Conservation (phyloP, 2,329 filamentous ascomycete species). For the Cercospora beticola region DNA sequence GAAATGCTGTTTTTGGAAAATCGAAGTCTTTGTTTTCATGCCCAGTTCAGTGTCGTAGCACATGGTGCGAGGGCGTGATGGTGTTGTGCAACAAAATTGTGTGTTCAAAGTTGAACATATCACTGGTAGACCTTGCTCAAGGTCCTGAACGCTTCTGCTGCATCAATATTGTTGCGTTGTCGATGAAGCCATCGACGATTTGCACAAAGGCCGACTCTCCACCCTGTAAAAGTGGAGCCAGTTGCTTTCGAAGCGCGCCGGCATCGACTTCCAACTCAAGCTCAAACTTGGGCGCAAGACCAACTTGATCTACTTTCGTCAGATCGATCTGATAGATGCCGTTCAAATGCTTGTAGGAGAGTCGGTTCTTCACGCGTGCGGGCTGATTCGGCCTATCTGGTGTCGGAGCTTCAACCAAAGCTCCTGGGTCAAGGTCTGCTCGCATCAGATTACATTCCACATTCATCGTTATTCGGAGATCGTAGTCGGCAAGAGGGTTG, state of each 20-base stretch:
- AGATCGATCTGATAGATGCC: slow-evolving; percentile 79
- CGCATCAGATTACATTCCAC: slow-evolving; percentile 72
- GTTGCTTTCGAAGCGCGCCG: slow-evolving; percentile 64
- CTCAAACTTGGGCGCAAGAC: slow-evolving; percentile 67
- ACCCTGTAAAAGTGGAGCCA: slow-evolving; percentile 53
- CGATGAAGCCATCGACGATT: slow-evolving; percentile 70
- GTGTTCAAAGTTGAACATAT: neutral
- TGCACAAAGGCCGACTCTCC: slow-evolving; percentile 62
- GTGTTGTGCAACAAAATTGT: neutral
- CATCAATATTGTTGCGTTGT: slow-evolving; percentile 65
- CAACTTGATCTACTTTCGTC: slow-evolving; percentile 72
- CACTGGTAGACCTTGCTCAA: neutral
- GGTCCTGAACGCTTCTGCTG: slow-evolving; percentile 12
- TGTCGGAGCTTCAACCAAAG: slow-evolving; percentile 53
- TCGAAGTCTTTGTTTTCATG: neutral
- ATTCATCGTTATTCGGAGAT: slow-evolving; percentile 92
- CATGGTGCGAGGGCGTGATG: neutral
- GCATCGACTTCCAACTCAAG: slow-evolving; percentile 76
- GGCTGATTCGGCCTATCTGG: slow-evolving; percentile 42
- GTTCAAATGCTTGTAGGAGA: slow-evolving; percentile 84
- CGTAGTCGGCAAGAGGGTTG: slow-evolving; percentile 73
- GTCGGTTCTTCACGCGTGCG: slow-evolving; percentile 69
- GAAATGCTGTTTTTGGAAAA: neutral
- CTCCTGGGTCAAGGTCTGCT: slow-evolving; percentile 57
- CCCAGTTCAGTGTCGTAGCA: neutral